These are phyloP conservation scores for Didymella pomorum DNA, from an alignment of 2,329 filamentous ascomycete species.

Conservation along the genomic window DNA sequence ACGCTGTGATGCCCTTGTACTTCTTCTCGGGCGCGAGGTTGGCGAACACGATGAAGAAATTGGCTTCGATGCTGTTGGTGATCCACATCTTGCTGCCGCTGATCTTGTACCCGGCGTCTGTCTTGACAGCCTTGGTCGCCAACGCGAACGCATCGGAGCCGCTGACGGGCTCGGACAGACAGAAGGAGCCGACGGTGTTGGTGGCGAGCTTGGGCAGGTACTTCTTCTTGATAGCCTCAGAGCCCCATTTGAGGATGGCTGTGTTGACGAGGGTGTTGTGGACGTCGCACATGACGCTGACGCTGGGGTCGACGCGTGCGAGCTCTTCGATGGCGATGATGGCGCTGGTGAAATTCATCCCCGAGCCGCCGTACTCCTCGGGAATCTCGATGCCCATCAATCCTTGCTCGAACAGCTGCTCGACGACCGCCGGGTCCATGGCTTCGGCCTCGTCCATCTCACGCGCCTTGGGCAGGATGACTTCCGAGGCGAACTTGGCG, in stretches of 20 bases:
- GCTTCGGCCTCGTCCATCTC: constrained; percentile 97
- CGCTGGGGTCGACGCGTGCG: constrained; percentile 90
- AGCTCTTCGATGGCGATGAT: constrained; percentile 98
- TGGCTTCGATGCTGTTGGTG: constrained; percentile 93
- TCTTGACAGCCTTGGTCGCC: constrained; percentile 87
- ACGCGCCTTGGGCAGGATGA: constrained; percentile 87
- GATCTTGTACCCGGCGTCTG: constrained; percentile 82
- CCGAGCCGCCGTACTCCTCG: constrained; percentile 93
- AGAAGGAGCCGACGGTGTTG: constrained; percentile 88
- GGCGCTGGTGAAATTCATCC: constrained; percentile 98
- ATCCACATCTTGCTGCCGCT: constrained; percentile 99
- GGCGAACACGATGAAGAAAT: constrained; percentile 97
- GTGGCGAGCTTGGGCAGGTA: constrained; percentile 92
- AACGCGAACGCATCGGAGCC: constrained; percentile 97
- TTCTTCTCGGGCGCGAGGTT: constrained; percentile 92
- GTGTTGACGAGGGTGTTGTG: constrained; percentile 99
- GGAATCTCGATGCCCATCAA: constrained; percentile 98
- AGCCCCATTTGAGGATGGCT: constrained; percentile 85
- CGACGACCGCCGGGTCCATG: constrained; percentile 88
- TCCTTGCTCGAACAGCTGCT: constrained; percentile 96
- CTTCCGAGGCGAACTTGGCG: constrained; percentile 86
- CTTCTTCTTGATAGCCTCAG: constrained; percentile 77
- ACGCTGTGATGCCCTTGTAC: constrained; percentile 97
- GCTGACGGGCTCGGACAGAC: constrained; percentile 88
- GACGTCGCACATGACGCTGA: constrained; percentile 94